Base-by-base conservation (phyloP, 805 yeast species). In the Kazachstania taianensis region DNA sequence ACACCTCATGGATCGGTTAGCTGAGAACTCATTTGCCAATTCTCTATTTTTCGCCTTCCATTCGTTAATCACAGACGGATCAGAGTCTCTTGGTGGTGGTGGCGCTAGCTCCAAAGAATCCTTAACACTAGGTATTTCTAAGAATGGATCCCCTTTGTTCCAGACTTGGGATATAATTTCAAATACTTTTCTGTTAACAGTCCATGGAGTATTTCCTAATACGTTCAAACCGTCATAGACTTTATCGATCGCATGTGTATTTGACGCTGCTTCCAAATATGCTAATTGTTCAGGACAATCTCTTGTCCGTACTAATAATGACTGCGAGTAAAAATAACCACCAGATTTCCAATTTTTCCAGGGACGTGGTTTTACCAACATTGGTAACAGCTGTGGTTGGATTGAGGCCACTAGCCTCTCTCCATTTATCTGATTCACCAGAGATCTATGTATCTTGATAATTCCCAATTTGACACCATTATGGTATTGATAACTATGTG, bases 211-310 rank as follows among this genome's bases (percentile, higher is more conserved):
- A 27, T 68, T 63, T 6, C 97, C 97, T 37, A 89, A 61, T 10
- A 81, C 89, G 52, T 85, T 86, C 41, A 87, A 66, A 4, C 96
- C 97, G 34, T 73, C 70, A 50, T 78, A 81, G 12, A 92, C 81
- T 10, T 66, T 60, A 28, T 73, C 75, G 41, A 92, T 61, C 33
- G 72, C 73, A 7, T 77, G 73, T 19, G 78, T 67, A 20, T 75
- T 77, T 7, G 85, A 73, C 2, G 96, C 95, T 0, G 94, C 92
- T 49, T 75, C 79, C 34, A 89, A 66, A 53, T 92, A 92, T 0
- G 95, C 96, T 18, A 70, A 58, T 44, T 92, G 96, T 58, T 92
- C 98, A 2, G 92, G 84, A 1, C 94, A 75, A 48, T 82, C 87
- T 49, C 73, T 81, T 12, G 84, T 72, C 54, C 97, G 72, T 47